These are phyloP conservation scores for Lentinula raphanica DNA, from an alignment of 768 basidiomycete genomes.

Conservation along the genomic window DNA sequence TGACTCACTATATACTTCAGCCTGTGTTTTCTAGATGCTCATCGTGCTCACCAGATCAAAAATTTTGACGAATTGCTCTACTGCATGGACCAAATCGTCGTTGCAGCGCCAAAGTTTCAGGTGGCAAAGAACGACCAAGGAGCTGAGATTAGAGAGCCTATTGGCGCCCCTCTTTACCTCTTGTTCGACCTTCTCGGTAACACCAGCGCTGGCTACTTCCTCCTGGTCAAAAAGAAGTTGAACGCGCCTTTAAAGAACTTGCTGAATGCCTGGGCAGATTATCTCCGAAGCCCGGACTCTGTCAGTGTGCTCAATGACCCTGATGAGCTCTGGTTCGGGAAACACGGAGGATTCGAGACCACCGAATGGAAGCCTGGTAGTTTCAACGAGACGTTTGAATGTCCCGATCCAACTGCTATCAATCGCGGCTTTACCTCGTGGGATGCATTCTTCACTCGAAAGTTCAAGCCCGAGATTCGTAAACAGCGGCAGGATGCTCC, in stretches of 20 bases:
- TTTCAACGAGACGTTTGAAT: constrained; percentile 13
- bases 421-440: constrained; percentile 33
- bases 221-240: background rate
- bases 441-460: constrained; percentile 43
- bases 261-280: background rate
- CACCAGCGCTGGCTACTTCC: background rate
- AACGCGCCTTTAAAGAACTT: background rate
- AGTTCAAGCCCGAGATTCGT: constrained; percentile 28
- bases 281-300: background rate
- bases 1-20: background rate
- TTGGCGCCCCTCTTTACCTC: constrained; percentile 5
- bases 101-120: background rate
- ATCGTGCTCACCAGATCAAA: background rate
- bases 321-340: constrained; percentile 4
- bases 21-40: background rate
- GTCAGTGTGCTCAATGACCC: background rate
- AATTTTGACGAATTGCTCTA: background rate
- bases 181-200: constrained; percentile 5
- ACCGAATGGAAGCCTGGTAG: constrained; percentile 10
- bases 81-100: background rate
- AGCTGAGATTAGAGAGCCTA: background rate
- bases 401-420: constrained; percentile 22
- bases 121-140: background rate
- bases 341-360: background rate
- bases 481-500: constrained; percentile 14